phyloP scores from a whole-genome alignment of 306 rosid genomes.

The Crotalaria pallida region DNA sequence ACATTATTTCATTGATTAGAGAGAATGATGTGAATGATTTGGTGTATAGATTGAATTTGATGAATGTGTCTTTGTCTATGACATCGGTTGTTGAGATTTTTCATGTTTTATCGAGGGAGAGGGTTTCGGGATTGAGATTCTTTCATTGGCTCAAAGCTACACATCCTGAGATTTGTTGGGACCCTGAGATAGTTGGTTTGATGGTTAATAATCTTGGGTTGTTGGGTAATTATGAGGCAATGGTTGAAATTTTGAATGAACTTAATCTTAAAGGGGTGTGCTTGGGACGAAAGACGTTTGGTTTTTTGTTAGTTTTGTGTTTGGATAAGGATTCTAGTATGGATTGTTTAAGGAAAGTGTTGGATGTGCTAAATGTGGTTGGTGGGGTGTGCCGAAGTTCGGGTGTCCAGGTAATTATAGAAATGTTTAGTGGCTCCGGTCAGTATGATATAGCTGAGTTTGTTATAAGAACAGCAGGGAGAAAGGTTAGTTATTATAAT shows the following conservation, averaged over 20 bases:
- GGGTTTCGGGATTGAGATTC: constrained; percentile 47
- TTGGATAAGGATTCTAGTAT: constrained; percentile 25
- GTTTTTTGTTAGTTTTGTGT: constrained; percentile 39
- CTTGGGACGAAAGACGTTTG: constrained; percentile 45
- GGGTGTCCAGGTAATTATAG: constrained; percentile 57
- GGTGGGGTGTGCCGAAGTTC: constrained; percentile 51
- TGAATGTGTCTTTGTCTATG: constrained; percentile 40
- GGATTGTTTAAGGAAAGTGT: constrained; percentile 30
- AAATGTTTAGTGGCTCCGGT: constrained; percentile 42
- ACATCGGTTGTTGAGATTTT: constrained; percentile 32
- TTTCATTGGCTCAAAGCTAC: constrained; percentile 51
- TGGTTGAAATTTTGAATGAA: constrained; percentile 43
- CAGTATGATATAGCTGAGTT: constrained; percentile 41
- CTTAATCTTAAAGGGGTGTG: constrained; percentile 15
- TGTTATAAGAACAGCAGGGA: constrained; percentile 42
- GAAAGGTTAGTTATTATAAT: constrained; percentile 36
- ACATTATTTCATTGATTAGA: constrained; percentile 39
- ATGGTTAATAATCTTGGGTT: constrained; percentile 60
- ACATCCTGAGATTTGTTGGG: constrained; percentile 23
- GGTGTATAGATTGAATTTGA: constrained; percentile 34
- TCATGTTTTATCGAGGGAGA: constrained; percentile 27
- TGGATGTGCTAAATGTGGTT: constrained; percentile 47
- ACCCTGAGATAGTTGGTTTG: constrained; percentile 42
- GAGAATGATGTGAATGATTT: constrained; percentile 43
- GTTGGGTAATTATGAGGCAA: constrained; percentile 47